These are phyloP conservation scores for Graphiopsis chlorocephala DNA, from an alignment of 2,329 filamentous ascomycete species.

Conservation along the genomic window DNA sequence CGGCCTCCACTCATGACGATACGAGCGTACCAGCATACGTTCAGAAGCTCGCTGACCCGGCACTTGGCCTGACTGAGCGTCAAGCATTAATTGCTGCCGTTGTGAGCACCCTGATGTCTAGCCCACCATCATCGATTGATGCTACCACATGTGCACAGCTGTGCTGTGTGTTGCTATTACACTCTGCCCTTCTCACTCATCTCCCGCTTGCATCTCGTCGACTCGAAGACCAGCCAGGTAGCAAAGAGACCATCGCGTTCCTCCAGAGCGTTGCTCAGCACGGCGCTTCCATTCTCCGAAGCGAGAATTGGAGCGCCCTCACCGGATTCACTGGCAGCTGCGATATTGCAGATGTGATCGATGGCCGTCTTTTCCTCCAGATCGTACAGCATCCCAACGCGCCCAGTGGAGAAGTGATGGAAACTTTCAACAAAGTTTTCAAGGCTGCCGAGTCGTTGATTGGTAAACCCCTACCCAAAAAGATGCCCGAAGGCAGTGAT, in stretches of 20 bases:
- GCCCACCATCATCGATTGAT: conserved; percentile 11
- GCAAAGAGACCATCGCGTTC: conserved; percentile 20
- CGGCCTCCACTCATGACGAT: neutral
- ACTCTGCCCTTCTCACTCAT: conserved; percentile 31
- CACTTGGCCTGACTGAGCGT: conserved; percentile 25
- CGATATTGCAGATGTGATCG: conserved; percentile 55
- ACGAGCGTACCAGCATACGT: conserved; percentile 16
- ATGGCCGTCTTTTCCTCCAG: conserved; percentile 50
- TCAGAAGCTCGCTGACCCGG: conserved; percentile 18
- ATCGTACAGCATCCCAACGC: conserved; percentile 16
- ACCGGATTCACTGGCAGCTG: conserved; percentile 29
- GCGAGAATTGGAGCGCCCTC: conserved; percentile 37
- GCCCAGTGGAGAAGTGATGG: conserved; percentile 19
- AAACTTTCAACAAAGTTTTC: conserved; percentile 25
- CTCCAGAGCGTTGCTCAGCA: conserved; percentile 37
- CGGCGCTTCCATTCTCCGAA: conserved; percentile 38
- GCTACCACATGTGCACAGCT: conserved; percentile 5
- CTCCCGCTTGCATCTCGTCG: conserved; percentile 32
- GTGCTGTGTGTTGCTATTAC: conserved; percentile 27
- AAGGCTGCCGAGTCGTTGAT: conserved; percentile 22
- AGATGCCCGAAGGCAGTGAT: conserved; percentile 8
- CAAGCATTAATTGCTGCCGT: conserved; percentile 28
- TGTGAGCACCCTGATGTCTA: conserved; percentile 22
- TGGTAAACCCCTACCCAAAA: neutral
- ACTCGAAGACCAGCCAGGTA: conserved; percentile 19